Evolutionary conservation across 2,329 filamentous ascomycete genomes (phyloP).

Genomic region (Tolypocladium nubicola): DNA sequence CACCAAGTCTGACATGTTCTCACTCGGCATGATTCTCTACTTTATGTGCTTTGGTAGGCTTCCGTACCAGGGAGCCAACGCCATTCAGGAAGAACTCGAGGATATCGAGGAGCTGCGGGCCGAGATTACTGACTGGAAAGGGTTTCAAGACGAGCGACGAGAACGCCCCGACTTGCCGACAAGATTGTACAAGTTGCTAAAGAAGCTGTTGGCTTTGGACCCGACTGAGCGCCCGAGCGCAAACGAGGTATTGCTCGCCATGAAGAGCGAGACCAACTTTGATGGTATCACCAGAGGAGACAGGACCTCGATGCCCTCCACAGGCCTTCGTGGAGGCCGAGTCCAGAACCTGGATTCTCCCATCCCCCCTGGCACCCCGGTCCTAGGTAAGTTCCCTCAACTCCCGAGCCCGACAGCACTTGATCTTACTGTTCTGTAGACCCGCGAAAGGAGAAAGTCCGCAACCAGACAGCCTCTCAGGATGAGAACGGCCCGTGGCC

Average conservation of each 20-base stretch:
- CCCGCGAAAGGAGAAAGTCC: conserved; percentile 17
- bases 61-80: conserved; percentile 76
- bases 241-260: conserved; percentile 70
- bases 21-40: conserved; percentile 94
- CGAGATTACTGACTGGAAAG: conserved; percentile 81
- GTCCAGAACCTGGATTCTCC: conserved; percentile 49
- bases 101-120: conserved; percentile 75
- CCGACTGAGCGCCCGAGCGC: conserved; percentile 71
- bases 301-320: conserved; percentile 20
- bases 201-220: conserved; percentile 67
- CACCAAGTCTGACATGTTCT: conserved; percentile 97
- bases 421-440: conserved; percentile 19
- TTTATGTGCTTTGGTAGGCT: conserved; percentile 92
- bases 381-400: conserved; percentile 25
- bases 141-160: conserved; percentile 68
- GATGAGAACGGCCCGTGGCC: too few species aligned
- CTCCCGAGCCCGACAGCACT: neutral
- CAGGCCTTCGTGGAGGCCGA: conserved; percentile 31
- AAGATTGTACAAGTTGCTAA: conserved; percentile 76
- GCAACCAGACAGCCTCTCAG: conserved; percentile 4
- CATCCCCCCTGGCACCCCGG: conserved; percentile 35
- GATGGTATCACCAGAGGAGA: conserved; percentile 29
- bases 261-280: conserved; percentile 54
- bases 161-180: conserved; percentile 74
- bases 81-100: conserved; percentile 82